phyloP scores from a whole-genome alignment of 2,329 filamentous ascomycete genomes.

The Pseudogymnoascus sp. region DNA sequence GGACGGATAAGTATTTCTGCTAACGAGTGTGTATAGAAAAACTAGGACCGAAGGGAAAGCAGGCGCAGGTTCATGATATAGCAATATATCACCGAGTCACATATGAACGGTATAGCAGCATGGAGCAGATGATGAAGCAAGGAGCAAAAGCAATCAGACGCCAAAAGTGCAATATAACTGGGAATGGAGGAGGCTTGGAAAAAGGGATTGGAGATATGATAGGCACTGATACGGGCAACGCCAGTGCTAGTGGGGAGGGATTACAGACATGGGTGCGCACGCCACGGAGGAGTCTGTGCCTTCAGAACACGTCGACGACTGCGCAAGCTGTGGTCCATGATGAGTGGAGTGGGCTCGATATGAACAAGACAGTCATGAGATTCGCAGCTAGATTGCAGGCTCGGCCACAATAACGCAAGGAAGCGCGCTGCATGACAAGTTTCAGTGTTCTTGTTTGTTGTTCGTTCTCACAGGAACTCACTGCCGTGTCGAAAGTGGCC shows the following conservation, averaged over 20 bases:
- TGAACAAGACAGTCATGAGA: neutral
- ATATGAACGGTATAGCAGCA: neutral
- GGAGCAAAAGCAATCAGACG: neutral
- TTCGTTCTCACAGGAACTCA: neutral
- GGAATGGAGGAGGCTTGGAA: neutral
- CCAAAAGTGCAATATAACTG: neutral
- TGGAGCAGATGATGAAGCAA: neutral
- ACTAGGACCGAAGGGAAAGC: neutral
- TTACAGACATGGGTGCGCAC: neutral
- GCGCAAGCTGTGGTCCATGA: neutral
- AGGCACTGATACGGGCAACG: neutral
- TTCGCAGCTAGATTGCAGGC: neutral
- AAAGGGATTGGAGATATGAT: slow-evolving; percentile 2
- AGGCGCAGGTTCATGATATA: neutral
- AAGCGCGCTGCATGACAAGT: neutral
- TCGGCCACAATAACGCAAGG: neutral
- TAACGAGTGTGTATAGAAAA: neutral
- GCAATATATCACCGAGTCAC: neutral
- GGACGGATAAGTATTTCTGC: neutral
- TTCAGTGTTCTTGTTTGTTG: neutral
- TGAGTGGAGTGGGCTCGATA: neutral
- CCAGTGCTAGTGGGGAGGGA: neutral
- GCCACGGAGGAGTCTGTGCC: neutral
- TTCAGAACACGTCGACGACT: neutral
- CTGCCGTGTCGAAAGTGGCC: neutral